These are phyloP conservation scores for Rhododendron mucronatum DNA, from an alignment of 148 eudicot genomes.

Conservation along the genomic window DNA sequence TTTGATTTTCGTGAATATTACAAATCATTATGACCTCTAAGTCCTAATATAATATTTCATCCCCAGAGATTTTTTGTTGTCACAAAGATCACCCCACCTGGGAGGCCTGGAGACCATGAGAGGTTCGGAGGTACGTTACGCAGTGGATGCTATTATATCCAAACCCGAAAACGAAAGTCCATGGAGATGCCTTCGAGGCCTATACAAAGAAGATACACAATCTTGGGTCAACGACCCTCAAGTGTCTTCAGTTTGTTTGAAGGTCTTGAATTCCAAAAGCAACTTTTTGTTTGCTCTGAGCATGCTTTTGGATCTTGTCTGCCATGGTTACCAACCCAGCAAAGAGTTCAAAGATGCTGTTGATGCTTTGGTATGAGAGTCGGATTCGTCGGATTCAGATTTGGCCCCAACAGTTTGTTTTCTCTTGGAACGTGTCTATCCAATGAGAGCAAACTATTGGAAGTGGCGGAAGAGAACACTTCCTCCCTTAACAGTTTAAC, in stretches of 20 bases:
- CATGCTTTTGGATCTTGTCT: slow-evolving; percentile 72
- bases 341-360: slow-evolving; percentile 56
- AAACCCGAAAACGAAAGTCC: slow-evolving; percentile 90
- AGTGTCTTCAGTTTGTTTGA: slow-evolving; percentile 57
- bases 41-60: background rate
- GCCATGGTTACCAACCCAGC: slow-evolving; percentile 58
- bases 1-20: too few relatives aligned
- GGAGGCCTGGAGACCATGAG: slow-evolving; percentile 79
- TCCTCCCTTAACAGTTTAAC: slow-evolving; percentile 18
- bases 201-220: slow-evolving; percentile 48
- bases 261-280: slow-evolving; percentile 45
- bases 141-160: slow-evolving; percentile 59
- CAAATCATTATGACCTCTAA: background rate
- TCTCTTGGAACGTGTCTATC: slow-evolving; percentile 60
- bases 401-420: slow-evolving; percentile 55
- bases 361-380: slow-evolving; percentile 37
- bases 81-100: slow-evolving; percentile 62
- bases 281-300: slow-evolving; percentile 54
- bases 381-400: slow-evolving; percentile 27
- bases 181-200: slow-evolving; percentile 94
- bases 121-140: slow-evolving; percentile 75
- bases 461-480: slow-evolving; percentile 66
- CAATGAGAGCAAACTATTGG: slow-evolving; percentile 81
- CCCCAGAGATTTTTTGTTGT: slow-evolving; percentile 84
- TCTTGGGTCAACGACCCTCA: slow-evolving; percentile 54